phyloP scores from a whole-genome alignment of 2,329 filamentous ascomycete genomes.

The Colletotrichum somersetense region DNA sequence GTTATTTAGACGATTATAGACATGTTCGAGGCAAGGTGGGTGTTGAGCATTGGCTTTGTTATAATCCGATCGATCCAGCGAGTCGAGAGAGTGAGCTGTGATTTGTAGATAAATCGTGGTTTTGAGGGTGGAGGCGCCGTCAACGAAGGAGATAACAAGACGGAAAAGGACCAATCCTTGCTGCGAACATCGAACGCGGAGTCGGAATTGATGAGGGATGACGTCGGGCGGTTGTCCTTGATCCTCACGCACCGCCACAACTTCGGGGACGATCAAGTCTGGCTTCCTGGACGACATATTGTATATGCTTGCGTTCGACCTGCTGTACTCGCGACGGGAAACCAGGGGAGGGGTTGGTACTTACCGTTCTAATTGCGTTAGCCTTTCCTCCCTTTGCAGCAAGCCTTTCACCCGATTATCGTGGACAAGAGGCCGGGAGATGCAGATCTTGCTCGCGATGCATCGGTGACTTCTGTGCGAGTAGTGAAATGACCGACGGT shows the following conservation, averaged over 20 bases:
- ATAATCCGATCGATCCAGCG: background rate
- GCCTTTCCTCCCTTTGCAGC: background rate
- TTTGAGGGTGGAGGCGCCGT: background rate
- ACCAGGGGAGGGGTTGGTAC: constrained; percentile 2
- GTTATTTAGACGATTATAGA: background rate
- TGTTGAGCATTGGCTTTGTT: background rate
- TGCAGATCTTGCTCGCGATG: constrained; percentile 11
- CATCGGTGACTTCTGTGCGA: constrained; percentile 21
- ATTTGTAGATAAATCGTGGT: constrained; percentile 2
- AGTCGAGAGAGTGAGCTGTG: background rate
- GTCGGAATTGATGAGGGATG: background rate
- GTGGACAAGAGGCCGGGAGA: constrained; percentile 7
- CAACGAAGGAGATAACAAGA: background rate
- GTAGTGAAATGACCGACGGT: constrained; percentile 26
- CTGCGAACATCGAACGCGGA: constrained; percentile 7
- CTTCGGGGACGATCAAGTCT: background rate
- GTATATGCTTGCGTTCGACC: background rate
- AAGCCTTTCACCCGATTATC: background rate
- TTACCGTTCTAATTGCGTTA: constrained; percentile 1
- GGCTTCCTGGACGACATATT: constrained; percentile 8
- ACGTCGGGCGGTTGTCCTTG: background rate
- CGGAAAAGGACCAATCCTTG: constrained; percentile 5
- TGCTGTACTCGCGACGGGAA: background rate
- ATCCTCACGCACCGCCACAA: constrained; percentile 25
- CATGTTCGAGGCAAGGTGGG: constrained; percentile 3